Conservation (phyloP, 805 yeast species). For the Cyberlindnera sargentensis region DNA sequence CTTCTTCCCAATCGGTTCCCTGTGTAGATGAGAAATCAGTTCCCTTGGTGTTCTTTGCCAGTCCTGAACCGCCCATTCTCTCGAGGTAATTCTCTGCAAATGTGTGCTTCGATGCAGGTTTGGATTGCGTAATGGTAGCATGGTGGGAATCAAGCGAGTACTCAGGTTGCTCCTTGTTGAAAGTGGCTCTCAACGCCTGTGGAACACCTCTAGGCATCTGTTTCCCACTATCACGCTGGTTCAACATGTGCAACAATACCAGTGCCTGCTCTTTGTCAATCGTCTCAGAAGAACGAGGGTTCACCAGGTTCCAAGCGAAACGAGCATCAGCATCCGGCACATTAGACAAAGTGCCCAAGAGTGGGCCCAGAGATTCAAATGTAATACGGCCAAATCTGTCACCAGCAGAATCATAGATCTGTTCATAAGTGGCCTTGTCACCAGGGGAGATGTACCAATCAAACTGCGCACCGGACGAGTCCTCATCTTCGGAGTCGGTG, state of each 20-base stretch:
- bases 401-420: conserved; percentile 64
- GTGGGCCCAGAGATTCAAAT: conserved; percentile 60
- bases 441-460: conserved; percentile 97
- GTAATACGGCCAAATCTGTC: conserved; percentile 77
- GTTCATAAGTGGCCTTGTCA: conserved; percentile 72
- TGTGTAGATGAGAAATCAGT: conserved; percentile 62
- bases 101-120: conserved; percentile 24
- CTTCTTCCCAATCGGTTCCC: conserved; percentile 93
- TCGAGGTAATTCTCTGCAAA: conserved; percentile 51
- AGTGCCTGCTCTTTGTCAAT: conserved; percentile 91
- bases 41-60: conserved; percentile 35
- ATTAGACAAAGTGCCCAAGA: conserved; percentile 59
- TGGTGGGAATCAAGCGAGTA: conserved; percentile 57
- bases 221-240: conserved; percentile 80
- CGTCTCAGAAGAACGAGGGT: conserved; percentile 80
- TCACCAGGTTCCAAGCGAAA: conserved; percentile 91
- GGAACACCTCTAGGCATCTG: conserved; percentile 95
- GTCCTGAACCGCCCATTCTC: conserved; percentile 44
- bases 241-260: conserved; percentile 83
- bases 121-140: conserved; percentile 25
- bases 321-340: conserved; percentile 82
- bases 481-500: conserved; percentile 52
- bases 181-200: conserved; percentile 82
- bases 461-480: conserved; percentile 34
- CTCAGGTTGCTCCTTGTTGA: conserved; percentile 75